phyloP scores from a whole-genome alignment of 2,329 filamentous ascomycete species.

The Lasiodiplodia gonubiensis region DNA sequence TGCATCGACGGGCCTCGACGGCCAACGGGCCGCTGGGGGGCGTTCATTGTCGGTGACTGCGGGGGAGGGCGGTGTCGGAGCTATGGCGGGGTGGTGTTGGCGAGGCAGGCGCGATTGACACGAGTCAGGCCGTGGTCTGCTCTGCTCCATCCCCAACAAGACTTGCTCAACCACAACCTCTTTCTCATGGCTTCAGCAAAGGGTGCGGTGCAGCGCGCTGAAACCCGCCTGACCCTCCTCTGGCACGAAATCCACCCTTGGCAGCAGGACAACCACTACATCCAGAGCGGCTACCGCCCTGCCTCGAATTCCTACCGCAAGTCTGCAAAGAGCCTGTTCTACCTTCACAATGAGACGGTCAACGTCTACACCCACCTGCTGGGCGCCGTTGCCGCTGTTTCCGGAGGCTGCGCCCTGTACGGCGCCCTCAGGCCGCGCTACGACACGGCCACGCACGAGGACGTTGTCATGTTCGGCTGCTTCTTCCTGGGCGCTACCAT shows the following conservation, averaged over 20 bases:
- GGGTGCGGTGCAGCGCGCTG: slow-evolving; percentile 29
- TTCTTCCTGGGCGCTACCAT: slow-evolving; percentile 49
- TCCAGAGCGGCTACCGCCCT: slow-evolving; percentile 69
- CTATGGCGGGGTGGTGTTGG: neutral
- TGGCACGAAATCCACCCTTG: slow-evolving; percentile 48
- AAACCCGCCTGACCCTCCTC: slow-evolving; percentile 55
- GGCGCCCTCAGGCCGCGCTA: slow-evolving; percentile 38
- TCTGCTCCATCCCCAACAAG: neutral
- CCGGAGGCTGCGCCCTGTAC: slow-evolving; percentile 36
- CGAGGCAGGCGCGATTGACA: neutral
- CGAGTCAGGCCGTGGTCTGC: slow-evolving; percentile 9
- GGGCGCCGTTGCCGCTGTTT: slow-evolving; percentile 38
- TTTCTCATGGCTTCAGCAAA: slow-evolving; percentile 9
- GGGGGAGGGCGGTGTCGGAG: neutral
- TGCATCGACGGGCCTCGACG: slow-evolving; percentile 46
- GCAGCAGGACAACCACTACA: slow-evolving; percentile 71
- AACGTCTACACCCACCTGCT: slow-evolving; percentile 74
- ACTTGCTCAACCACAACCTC: slow-evolving; percentile 1
- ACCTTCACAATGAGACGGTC: slow-evolving; percentile 72
- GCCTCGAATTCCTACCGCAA: slow-evolving; percentile 65
- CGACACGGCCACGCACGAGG: slow-evolving; percentile 42
- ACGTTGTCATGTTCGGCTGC: slow-evolving; percentile 45
- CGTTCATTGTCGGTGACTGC: slow-evolving; percentile 5
- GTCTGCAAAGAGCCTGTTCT: slow-evolving; percentile 64
- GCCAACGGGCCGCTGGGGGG: slow-evolving; percentile 42